These are phyloP conservation scores for Citrullus mucosospermus DNA, from an alignment of 306 rosid species.

Conservation along the genomic window DNA sequence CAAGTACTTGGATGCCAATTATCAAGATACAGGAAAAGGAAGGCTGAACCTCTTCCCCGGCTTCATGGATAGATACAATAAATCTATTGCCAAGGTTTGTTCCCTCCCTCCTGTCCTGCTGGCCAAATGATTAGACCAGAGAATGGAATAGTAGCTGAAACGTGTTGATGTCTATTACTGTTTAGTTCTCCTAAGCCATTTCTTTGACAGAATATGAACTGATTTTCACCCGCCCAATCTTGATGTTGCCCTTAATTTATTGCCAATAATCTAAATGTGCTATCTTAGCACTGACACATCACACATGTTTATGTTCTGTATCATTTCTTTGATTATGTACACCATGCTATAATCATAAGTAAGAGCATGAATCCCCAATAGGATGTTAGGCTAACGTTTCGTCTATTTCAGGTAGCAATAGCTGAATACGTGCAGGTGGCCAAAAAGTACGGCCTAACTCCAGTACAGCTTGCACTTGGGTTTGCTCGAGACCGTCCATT, in stretches of 20 bases:
- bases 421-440: conserved; percentile 48
- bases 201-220: not conserved
- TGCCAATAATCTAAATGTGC: not conserved
- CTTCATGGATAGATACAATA: conserved; percentile 82
- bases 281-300: not conserved
- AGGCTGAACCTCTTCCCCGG: conserved; percentile 74
- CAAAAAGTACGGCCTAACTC: conserved; percentile 55
- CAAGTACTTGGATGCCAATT: conserved; percentile 57
- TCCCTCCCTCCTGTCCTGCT: not conserved
- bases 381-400: not conserved
- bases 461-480: conserved; percentile 76
- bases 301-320: not conserved
- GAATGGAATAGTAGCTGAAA: not conserved
- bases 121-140: not conserved
- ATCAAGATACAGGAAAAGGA: conserved; percentile 51
- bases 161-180: not conserved
- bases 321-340: not conserved
- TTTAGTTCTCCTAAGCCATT: not conserved
- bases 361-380: not conserved
- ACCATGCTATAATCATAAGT: not conserved
- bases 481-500: conserved; percentile 80
- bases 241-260: not conserved
- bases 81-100: conserved; percentile 58
- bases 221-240: not conserved
- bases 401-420: conserved; percentile 61